These are phyloP conservation scores for Aspergillus sojae DNA, from an alignment of 2,329 filamentous ascomycete genomes.

Conservation along the genomic window DNA sequence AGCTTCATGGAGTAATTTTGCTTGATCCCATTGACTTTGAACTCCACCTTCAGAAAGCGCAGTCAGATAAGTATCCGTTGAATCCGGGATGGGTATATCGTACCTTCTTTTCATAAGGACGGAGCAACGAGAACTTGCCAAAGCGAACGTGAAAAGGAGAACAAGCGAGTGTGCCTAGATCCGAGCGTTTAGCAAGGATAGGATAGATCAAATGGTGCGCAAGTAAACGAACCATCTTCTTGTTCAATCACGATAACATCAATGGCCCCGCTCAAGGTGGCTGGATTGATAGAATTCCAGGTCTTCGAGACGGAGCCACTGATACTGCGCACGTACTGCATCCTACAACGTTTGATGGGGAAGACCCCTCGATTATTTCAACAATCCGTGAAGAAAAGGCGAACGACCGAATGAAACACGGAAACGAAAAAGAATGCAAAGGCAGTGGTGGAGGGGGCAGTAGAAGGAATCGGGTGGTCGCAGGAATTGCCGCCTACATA, in stretches of 20 bases:
- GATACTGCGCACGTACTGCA: slow-evolving; percentile 98
- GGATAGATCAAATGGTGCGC: not conserved
- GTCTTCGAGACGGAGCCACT: slow-evolving; percentile 96
- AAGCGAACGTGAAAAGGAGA: slow-evolving; percentile 99
- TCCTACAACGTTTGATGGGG: slow-evolving; percentile 47
- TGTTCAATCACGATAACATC: slow-evolving; percentile 98
- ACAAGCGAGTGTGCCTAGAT: slow-evolving; percentile 70
- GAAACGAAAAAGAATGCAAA: slow-evolving; percentile 6
- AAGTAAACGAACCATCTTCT: slow-evolving; percentile 70
- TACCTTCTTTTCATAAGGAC: slow-evolving; percentile 92
- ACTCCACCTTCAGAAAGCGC: slow-evolving; percentile 69
- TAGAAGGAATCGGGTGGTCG: slow-evolving; percentile 24
- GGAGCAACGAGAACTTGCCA: slow-evolving; percentile 94
- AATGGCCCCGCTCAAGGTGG: slow-evolving; percentile 94
- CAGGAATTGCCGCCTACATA: slow-evolving; percentile 36
- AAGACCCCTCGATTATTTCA: slow-evolving; percentile 19
- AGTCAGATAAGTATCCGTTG: slow-evolving; percentile 6
- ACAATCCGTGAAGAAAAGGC: slow-evolving; percentile 7
- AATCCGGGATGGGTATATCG: not conserved
- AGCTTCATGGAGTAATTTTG: slow-evolving; percentile 98
- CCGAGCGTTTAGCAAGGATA: not conserved
- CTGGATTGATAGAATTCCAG: slow-evolving; percentile 99
- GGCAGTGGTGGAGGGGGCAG: slow-evolving; percentile 17
- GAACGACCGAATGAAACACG: slow-evolving; percentile 12
- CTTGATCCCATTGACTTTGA: slow-evolving; percentile 88